A percentile compares a stretch with the other conserved stretches of the same genome.
Evolutionary conservation across 2,329 filamentous ascomycete species (phyloP).

Genomic region (Sporothrix sp.): DNA sequence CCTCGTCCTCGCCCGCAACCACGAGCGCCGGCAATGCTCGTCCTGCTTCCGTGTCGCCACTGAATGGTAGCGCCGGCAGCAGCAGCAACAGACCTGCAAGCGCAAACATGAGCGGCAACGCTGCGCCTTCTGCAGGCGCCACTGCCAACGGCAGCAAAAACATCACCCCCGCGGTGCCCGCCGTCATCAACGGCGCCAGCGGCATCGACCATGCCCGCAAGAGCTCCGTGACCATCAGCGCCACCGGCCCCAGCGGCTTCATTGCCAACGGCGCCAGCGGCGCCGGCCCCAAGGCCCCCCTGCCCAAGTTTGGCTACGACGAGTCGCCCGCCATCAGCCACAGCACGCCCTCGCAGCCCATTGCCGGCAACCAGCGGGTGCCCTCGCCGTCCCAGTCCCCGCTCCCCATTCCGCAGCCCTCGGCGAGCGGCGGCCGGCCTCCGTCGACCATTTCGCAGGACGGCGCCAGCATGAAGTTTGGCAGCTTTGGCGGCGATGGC

Average conservation of each 20-base stretch:
- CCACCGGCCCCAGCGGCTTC: conserved; percentile 66
- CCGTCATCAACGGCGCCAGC: conserved; percentile 59
- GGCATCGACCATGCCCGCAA: conserved; percentile 67
- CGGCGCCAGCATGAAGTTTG: conserved; percentile 64
- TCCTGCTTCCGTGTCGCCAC: conserved; percentile 59
- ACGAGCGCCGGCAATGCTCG: conserved; percentile 44
- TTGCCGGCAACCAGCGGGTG: conserved; percentile 58
- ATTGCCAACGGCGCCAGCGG: conserved; percentile 61
- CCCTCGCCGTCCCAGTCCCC: conserved; percentile 82
- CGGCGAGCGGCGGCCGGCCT: conserved; percentile 74
- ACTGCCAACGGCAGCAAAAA: conserved; percentile 28
- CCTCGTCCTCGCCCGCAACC: conserved; percentile 41
- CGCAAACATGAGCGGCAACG: conserved; percentile 14
- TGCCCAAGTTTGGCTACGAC: conserved; percentile 66
- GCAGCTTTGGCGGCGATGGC: conserved; percentile 71
- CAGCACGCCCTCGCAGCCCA: conserved; percentile 56
- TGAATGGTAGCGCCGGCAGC: conserved; percentile 60
- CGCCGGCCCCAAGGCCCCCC: conserved; percentile 47
- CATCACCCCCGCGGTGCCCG: conserved; percentile 52
- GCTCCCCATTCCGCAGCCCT: conserved; percentile 83
- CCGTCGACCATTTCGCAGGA: conserved; percentile 65
- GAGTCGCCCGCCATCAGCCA: conserved; percentile 58
- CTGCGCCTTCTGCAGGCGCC: neutral
- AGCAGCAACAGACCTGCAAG: conserved; percentile 9
- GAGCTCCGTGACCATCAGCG: conserved; percentile 83